Percentiles rank a stretch among this genome's conserved stretches.
Evolutionary conservation across 805 yeast species (phyloP).

Genomic region (Grigorovia jiainica): DNA sequence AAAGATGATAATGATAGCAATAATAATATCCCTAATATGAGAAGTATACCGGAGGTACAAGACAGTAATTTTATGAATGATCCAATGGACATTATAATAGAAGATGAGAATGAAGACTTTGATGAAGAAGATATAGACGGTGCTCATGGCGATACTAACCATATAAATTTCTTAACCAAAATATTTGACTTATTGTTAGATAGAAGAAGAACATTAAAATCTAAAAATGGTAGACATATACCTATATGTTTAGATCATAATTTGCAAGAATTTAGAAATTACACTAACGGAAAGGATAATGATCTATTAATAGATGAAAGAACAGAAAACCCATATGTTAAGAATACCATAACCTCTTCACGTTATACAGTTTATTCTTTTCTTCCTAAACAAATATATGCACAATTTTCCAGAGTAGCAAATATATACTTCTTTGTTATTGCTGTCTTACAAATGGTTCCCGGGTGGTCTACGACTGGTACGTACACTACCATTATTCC

Average conservation of each 20-base stretch:
- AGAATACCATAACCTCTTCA: constrained; percentile 75
- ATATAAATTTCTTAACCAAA: constrained; percentile 7
- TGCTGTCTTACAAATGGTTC: constrained; percentile 90
- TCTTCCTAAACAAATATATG: constrained; percentile 77
- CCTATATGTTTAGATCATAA: constrained; percentile 47
- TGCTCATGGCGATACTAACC: constrained; percentile 5
- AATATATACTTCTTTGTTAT: constrained; percentile 84
- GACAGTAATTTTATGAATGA: too few species aligned
- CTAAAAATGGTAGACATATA: constrained; percentile 65
- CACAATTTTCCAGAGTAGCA: constrained; percentile 89
- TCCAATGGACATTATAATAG: neutral
- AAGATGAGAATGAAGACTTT: constrained; percentile 5
- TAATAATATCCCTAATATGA: neutral
- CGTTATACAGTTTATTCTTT: constrained; percentile 75
- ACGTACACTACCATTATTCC: constrained; percentile 91
- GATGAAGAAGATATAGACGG: constrained; percentile 5
- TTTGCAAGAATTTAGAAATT: constrained; percentile 14
- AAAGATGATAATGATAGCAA: constrained; percentile 3
- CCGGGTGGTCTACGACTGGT: constrained; percentile 96
- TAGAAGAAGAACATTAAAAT: constrained; percentile 37
- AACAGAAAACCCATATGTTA: constrained; percentile 42
- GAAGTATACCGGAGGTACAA: neutral
- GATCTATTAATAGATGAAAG: constrained; percentile 59
- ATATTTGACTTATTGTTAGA: constrained; percentile 33
- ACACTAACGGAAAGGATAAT: constrained; percentile 7